Evolutionary conservation across 345 rosid genomes (phyloP).

Genomic region (Microcos paniculata): DNA sequence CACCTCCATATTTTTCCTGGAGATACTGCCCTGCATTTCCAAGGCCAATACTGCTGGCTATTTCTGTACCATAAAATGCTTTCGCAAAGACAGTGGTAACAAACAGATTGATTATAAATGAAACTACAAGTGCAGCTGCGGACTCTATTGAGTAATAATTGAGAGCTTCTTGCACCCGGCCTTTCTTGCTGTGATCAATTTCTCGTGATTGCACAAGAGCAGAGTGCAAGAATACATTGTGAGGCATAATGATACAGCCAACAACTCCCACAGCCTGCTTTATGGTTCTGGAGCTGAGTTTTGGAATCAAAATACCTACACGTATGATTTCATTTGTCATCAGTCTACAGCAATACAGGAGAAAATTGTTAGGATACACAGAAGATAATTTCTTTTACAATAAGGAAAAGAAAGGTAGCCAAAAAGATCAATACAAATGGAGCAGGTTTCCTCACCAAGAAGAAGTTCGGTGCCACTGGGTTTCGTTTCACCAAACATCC

Average conservation of each 20-base stretch:
- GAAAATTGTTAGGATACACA: background rate
- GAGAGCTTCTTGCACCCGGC: slow-evolving; percentile 78
- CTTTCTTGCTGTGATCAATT: slow-evolving; percentile 56
- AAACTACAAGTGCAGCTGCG: slow-evolving; percentile 61
- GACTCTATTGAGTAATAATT: slow-evolving; percentile 89
- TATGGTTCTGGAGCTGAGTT: slow-evolving; percentile 83
- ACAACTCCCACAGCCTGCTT: slow-evolving; percentile 92
- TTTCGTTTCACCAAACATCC: slow-evolving; percentile 95
- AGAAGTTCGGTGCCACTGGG: slow-evolving; percentile 78
- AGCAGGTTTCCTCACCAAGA: slow-evolving; percentile 46
- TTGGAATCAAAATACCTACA: slow-evolving; percentile 78
- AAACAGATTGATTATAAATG: slow-evolving; percentile 84
- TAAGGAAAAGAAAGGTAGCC: background rate
- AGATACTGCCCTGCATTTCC: slow-evolving; percentile 89
- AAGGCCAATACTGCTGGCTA: slow-evolving; percentile 75
- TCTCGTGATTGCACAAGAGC: slow-evolving; percentile 96
- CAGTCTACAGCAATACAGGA: background rate
- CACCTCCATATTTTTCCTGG: slow-evolving; percentile 86
- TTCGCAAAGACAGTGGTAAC: slow-evolving; percentile 90
- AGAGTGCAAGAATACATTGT: slow-evolving; percentile 89
- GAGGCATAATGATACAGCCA: slow-evolving; percentile 96
- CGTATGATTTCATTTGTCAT: background rate
- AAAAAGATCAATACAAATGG: background rate
- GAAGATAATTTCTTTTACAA: background rate
- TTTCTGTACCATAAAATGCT: slow-evolving; percentile 74